Base-by-base conservation (phyloP, 192 early-diverging fungal genomes). In the Lunasporangiospora selenospora region DNA sequence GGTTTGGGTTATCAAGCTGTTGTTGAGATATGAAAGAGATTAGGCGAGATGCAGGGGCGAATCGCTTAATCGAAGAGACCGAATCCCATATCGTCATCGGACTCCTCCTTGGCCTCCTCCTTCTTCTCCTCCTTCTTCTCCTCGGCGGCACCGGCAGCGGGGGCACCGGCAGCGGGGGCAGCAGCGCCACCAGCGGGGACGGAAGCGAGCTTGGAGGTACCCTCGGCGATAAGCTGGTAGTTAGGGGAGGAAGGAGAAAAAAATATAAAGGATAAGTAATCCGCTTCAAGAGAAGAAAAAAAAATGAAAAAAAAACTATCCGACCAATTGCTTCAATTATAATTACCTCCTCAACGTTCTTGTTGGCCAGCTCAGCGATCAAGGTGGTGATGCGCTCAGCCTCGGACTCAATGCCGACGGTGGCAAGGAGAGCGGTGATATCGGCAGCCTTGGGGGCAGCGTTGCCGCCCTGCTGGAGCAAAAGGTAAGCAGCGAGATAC, bases 401-500 rank as follows among this genome's bases (percentile, higher is more conserved):
- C 77, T 99, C 97, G 59, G 87, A 87, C 71, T 98, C 96, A 60
- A 93, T 83, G 77, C 97, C 97, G 76, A 93, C 97, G 76, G 95
- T 80, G 29, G 85, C 67, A 65, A 99, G 88, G 81, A 99, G 87
- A 67, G 80, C 77, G 82, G 88, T 87, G 85, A 98, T 84, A 71
- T 90, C 88, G 27, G 76, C 80, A 63, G 88, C 87, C 67, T 90
- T 65, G 58, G 95, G 94, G 55, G 69, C 41, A 50, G 83, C 84
- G 77, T 94, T 92, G 75, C 94, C 94, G 83, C 87, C 94, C 79
- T 90, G 85, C 75, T 83, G 83, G 78, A 95, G 90, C 73, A 99
- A 91, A 70, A 99, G 87, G 89, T 97, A 99, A 80, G 97, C 96
- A 77, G 94, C 96, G 75, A 99, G 85, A 84, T 94, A 92, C 89